Base-by-base conservation (phyloP, 345 rosid genomes). In the Citrus unshiu region DNA sequence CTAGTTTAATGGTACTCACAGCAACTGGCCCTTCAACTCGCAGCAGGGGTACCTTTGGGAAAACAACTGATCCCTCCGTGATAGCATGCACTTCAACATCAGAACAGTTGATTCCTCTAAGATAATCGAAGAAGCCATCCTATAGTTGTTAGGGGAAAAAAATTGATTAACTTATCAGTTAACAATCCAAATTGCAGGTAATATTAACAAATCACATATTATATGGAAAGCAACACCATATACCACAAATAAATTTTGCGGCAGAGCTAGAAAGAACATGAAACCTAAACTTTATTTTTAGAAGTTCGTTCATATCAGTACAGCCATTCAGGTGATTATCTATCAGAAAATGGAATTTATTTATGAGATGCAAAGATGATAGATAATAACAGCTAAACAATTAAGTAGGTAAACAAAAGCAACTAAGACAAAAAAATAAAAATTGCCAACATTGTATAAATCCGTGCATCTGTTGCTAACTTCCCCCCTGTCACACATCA, bases 11-110 rank as follows among this genome's bases (percentile, higher is more conserved):
- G 57, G 43, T 79, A 92, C 99, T 91, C 78, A 94, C 99, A 84
- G 95, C 98, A 73, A 93, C 81, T 40, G 99, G 98, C 37, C 99
- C 99, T 89, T 93, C 98, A 59, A 97, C 88, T 83, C 98, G 86
- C 77, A 95, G 79, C 64, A 97, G 85, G 80, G 99, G 99, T n/a
- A 95, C 92, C 86, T 92, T 95, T 2, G 98, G 98, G 84, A 93
- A 95, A 82, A 93, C 98, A 69, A 91, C 94, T 2, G 95, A 81
- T 57, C 98, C 98, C 89, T 95, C 98, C 7, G 94, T 29, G 84
- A 92, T 83, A 46, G 98, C 93, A 90, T 91, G 90, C 5, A 93
- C 89, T 85, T 95, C 93, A 77, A 95, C 90, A 77, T 93, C 98
- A 74, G 98, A 93, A 83, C 98, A 94, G 79, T 97, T 91, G 62